Base-by-base conservation (phyloP, 2,329 filamentous ascomycete species). In the Aspergillus pseudotamarii region DNA sequence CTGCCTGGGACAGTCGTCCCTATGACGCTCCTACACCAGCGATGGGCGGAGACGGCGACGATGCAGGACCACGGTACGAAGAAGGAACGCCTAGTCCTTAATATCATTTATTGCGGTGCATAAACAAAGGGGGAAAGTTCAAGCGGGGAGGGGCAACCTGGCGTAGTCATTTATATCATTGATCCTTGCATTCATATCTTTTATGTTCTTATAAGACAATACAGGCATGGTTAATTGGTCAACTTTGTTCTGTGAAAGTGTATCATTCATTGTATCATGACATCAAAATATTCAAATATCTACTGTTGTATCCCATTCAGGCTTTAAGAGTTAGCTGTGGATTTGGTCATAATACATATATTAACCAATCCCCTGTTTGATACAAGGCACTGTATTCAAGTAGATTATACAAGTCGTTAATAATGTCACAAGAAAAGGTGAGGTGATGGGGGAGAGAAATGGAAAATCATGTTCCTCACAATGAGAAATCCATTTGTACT, bases 11-110 rank as follows among this genome's bases (percentile, higher is more conserved):
- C 12, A 77, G 78, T 73, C 63, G 76, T 46, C 68, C 71, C 36
- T 72, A 78, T 63, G 78, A 84, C 69, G 84, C 84, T 4, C 84
- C 84, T 9, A 85, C 83, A 2, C 83, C 83, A 12, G 80, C 79
- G 3, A 73, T 77, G 70, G 76, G 38, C 8, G 38, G 73, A 19
- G 74, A 74, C 36, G 70, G 64, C 6, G 79, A 80, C 59, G 79
- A 80, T 63, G 76, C 73, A 11, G 78, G 76, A n/a, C 79, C 79
- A 3, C 74, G 77, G 34, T 81, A 81, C 67, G 79, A 80, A 61
- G 78, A 81, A 34, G 77, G 76, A 26, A 80, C 78, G 19, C 78
- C 79, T 6, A 80, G 78, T 69, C 79, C 79, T 36, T 80, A 60
- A 63, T 63, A 10, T 21, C 28, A 32, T 32, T 30, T 32, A 60